A percentile compares a stretch with the other conserved stretches of the same genome.
phyloP scores from a whole-genome alignment of 768 basidiomycete species.

The Boletus sensibilis region DNA sequence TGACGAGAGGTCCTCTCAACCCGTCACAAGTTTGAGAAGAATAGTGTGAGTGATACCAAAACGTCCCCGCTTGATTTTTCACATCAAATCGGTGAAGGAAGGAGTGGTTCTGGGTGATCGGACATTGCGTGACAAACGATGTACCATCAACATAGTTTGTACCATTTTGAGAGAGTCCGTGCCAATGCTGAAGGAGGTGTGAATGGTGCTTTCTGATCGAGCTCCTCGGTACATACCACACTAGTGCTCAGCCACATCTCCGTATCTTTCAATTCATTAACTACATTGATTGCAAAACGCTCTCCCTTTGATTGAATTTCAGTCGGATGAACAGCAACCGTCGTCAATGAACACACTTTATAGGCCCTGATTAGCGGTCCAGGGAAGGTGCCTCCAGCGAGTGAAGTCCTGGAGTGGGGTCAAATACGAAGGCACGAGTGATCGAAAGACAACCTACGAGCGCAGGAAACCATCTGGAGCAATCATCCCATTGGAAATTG shows the following conservation, averaged over 20 bases:
- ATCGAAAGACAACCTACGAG: slow-evolving; percentile 32
- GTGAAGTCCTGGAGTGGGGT: slow-evolving; percentile 12
- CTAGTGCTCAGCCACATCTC: slow-evolving; percentile 52
- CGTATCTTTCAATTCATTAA: slow-evolving; percentile 42
- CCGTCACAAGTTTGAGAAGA: slow-evolving; percentile 43
- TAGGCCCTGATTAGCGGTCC: slow-evolving; percentile 41
- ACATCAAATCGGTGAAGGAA: slow-evolving; percentile 24
- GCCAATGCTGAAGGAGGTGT: slow-evolving; percentile 47
- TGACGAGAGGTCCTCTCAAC: slow-evolving; percentile 38
- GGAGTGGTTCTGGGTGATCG: slow-evolving; percentile 25
- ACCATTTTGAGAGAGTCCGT: slow-evolving; percentile 47
- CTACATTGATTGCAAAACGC: slow-evolving; percentile 43
- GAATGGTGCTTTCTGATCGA: neutral
- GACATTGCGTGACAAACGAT: slow-evolving; percentile 38
- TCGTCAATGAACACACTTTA: slow-evolving; percentile 28
- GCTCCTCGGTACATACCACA: slow-evolving; percentile 30
- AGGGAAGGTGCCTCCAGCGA: slow-evolving; percentile 47
- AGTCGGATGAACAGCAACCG: neutral
- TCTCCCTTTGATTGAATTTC: slow-evolving; percentile 36
- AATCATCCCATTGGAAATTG: slow-evolving; percentile 41
- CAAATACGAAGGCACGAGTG: neutral
- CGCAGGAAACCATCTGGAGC: slow-evolving; percentile 51
- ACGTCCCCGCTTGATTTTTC: slow-evolving; percentile 28
- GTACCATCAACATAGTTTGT: slow-evolving; percentile 48
- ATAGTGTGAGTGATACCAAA: slow-evolving; percentile 39